Evolutionary conservation across 177 flowering plant species (phyloP).

Genomic region (Telopea speciosissima): DNA sequence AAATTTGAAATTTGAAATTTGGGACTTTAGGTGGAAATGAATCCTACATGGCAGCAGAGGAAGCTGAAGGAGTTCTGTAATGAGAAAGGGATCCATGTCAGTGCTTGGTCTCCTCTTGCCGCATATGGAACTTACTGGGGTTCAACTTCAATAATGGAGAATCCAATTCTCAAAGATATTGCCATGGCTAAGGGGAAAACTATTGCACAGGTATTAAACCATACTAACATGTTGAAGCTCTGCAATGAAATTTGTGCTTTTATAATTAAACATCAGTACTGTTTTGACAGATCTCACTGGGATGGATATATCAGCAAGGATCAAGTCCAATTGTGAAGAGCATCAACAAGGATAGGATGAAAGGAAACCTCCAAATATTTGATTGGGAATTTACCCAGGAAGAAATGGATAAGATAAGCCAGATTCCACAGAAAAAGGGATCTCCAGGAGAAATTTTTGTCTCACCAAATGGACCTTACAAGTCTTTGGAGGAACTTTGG

Average conservation of each 20-base stretch:
- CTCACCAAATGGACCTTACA: neutral
- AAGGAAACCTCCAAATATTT: neutral
- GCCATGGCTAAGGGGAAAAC: slow-evolving; percentile 15
- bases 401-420: neutral
- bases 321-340: neutral
- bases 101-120: slow-evolving; percentile 25
- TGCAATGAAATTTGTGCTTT: too few relatives aligned
- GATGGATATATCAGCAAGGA: neutral
- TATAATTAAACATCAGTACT: too few relatives aligned
- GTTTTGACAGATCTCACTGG: neutral
- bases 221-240: too few relatives aligned
- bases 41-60: slow-evolving; percentile 19
- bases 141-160: slow-evolving; percentile 10
- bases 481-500: neutral
- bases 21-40: slow-evolving; percentile 21
- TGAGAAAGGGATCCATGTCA: slow-evolving; percentile 16
- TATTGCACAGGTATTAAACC: slow-evolving; percentile 10
- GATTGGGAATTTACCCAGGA: neutral
- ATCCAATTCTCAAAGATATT: slow-evolving; percentile 13
- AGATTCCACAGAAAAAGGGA: neutral
- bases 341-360: neutral
- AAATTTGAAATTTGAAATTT: neutral
- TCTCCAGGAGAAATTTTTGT: neutral
- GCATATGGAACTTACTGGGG: slow-evolving; percentile 17
- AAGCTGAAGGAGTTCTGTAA: slow-evolving; percentile 21